Percentiles rank a stretch among this genome's conserved stretches.
These are phyloP conservation scores for Aspergillus sojae DNA, from an alignment of 2,329 filamentous ascomycete species.

Conservation along the genomic window DNA sequence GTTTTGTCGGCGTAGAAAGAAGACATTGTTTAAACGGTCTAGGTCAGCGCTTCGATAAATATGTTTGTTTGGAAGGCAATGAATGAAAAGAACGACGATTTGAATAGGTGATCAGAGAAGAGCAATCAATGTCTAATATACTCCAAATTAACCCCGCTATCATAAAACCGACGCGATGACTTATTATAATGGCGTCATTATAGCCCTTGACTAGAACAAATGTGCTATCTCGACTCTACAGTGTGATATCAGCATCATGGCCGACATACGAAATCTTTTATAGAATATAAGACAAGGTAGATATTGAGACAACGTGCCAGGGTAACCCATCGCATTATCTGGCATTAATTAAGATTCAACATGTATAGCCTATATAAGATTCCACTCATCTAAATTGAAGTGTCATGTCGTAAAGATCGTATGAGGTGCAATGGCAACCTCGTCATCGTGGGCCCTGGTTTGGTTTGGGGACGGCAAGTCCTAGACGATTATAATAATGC, in stretches of 20 bases:
- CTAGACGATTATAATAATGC: background rate
- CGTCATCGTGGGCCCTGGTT: background rate
- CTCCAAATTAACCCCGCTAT: too few species aligned
- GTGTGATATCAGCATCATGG: background rate
- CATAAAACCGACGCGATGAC: too few species aligned
- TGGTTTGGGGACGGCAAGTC: background rate
- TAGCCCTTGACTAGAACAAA: background rate
- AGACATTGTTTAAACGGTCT: too few species aligned
- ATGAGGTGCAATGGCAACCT: background rate
- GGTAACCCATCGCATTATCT: background rate
- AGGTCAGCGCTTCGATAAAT: too few species aligned
- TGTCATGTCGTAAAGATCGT: conserved; percentile 5
- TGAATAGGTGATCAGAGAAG: too few species aligned
- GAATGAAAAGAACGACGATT: too few species aligned
- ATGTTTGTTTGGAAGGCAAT: too few species aligned
- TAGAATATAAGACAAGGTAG: background rate
- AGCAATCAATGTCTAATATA: too few species aligned
- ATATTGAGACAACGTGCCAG: background rate
- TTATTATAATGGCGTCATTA: too few species aligned
- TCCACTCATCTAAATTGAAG: background rate
- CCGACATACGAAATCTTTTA: background rate
- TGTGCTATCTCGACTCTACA: too few species aligned
- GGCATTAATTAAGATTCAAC: too few species aligned
- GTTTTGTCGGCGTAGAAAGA: too few species aligned
- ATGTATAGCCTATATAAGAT: background rate